Evolutionary conservation across 1,284 basidiomycete genomes (phyloP), one percentile per base, ranked within the genome.

Genomic region (Ceratobasidium sp.): DNA sequence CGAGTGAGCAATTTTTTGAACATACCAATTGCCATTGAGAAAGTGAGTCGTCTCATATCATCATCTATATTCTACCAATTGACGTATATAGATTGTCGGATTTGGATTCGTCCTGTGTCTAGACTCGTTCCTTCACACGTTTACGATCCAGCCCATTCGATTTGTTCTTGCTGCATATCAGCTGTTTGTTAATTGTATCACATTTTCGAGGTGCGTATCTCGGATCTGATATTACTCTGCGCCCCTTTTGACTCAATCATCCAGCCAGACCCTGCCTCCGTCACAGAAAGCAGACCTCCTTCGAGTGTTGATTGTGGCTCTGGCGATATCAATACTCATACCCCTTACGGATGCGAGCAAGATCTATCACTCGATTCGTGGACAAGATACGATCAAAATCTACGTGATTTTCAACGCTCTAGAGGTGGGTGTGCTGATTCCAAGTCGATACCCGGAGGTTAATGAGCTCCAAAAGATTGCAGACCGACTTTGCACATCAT

Each of bases 361-460:
- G 86, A 98, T 99, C 84, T 99, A 99, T 82, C 98, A 99, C 83
- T 94, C 94, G 23, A 98, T 99, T 71, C 92, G 98, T n/a, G 98
- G 97, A 0, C 98, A 99, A 85, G 96, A 98, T 82, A 97, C 95
- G 2, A 97, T 99, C 87, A 99, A 99, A 87, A 87, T 99, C 75
- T 99, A 99, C 86, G 98, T 99, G 80, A 98, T 99, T 79, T 99
- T 99, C 87, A 99, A 99, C 84, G 97, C 96, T 10, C 88, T 98
- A 17, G 96, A 98, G 89, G 96, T 96, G 50, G 70, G 84, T 81
- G 28, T 2, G 6, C 42, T 77, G 3, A 4, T 50, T 17, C 33
- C 17, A 15, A 1, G 23, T 64, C 50, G n/a, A 6, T 15, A 48
- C 17, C 42, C 59, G 77, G 52, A 67, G 42, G 9, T 2, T 17